phyloP scores from a whole-genome alignment of 2,329 filamentous ascomycete species.

The Alternaria viburni region DNA sequence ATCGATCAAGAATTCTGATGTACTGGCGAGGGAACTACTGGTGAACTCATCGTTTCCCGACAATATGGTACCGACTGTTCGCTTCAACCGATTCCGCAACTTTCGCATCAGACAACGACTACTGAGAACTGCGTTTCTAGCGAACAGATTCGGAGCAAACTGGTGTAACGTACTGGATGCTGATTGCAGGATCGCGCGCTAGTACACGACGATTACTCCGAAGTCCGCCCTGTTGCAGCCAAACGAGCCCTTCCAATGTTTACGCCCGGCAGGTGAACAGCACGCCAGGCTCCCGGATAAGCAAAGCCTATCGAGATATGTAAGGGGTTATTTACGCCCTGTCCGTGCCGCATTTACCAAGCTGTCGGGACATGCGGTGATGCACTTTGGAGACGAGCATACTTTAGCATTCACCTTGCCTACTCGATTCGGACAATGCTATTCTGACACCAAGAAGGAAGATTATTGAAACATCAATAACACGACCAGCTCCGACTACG shows the following conservation, averaged over 20 bases:
- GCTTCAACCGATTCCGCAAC: background rate
- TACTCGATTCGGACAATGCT: background rate
- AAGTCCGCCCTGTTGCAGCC: conserved; percentile 3
- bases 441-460: background rate
- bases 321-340: background rate
- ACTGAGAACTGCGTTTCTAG: background rate
- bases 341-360: background rate
- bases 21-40: background rate
- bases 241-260: background rate
- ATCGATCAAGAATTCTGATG: background rate
- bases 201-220: background rate
- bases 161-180: background rate
- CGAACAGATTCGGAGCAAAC: background rate
- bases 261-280: background rate
- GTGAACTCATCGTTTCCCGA: background rate
- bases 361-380: background rate
- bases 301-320: background rate
- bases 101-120: background rate
- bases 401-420: background rate
- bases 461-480: background rate
- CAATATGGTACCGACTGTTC: background rate
- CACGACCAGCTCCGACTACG: background rate
- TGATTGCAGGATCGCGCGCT: conserved; percentile 1
- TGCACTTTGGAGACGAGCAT: background rate
- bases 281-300: background rate